phyloP scores from a whole-genome alignment of 2,329 filamentous ascomycete genomes.

The Aspergillus nomiae region DNA sequence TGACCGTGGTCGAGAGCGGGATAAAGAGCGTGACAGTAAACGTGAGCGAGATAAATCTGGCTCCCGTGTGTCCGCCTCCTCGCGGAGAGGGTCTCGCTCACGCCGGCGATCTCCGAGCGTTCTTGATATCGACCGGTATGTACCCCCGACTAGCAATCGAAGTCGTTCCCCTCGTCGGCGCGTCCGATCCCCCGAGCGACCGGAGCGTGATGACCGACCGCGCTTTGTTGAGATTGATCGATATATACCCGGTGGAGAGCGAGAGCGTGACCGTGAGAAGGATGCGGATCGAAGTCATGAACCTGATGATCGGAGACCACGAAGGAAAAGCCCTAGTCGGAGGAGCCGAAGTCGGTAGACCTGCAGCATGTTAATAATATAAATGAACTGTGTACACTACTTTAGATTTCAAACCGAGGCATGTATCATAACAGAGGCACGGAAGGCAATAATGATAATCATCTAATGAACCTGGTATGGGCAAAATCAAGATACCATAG shows the following conservation, averaged over 20 bases:
- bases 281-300: constrained; percentile 21
- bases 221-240: constrained; percentile 46
- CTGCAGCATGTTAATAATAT: background rate
- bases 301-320: constrained; percentile 23
- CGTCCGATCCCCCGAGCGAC: constrained; percentile 38
- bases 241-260: constrained; percentile 44
- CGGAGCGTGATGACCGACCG: constrained; percentile 33
- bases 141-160: constrained; percentile 42
- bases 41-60: constrained; percentile 22
- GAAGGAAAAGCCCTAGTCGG: constrained; percentile 22
- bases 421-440: background rate
- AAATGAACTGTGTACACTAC: constrained; percentile 8
- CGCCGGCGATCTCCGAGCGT: constrained; percentile 34
- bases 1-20: constrained; percentile 15
- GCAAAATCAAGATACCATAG: background rate
- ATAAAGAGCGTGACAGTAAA: constrained; percentile 17
- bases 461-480: background rate
- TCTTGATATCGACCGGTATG: constrained; percentile 48
- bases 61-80: constrained; percentile 20
- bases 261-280: constrained; percentile 23
- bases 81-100: constrained; percentile 34
- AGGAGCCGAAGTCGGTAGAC: constrained; percentile 29
- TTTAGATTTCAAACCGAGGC: background rate
- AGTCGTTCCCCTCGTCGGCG: constrained; percentile 45
- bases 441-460: background rate